Conservation (phyloP, 1,139 yeast species). For the Geotrichum klebahnii region DNA sequence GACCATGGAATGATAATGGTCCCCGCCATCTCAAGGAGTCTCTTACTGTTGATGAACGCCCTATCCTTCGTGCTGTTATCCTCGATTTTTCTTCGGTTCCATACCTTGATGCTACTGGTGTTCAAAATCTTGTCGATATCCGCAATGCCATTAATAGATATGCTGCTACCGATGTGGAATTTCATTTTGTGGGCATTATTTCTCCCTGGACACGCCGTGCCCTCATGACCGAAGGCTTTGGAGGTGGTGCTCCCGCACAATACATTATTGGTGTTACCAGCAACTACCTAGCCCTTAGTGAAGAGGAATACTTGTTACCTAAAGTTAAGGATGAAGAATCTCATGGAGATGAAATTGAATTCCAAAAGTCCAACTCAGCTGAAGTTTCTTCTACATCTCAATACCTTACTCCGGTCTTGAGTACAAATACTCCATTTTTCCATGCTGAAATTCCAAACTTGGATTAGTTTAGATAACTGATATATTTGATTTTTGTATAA, state of each 20-base stretch:
- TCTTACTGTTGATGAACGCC: constrained; percentile 42
- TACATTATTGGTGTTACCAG: constrained; percentile 5
- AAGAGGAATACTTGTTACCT: no score
- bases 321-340: neutral
- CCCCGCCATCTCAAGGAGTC: constrained; percentile 23
- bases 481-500: no score
- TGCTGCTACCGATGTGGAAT: constrained; percentile 80
- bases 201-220: constrained; percentile 86
- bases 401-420: constrained; percentile 66
- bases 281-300: neutral
- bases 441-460: constrained; percentile 84
- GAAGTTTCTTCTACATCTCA: no score
- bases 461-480: no score
- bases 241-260: constrained; percentile 1
- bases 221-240: constrained; percentile 12
- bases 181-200: constrained; percentile 80
- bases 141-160: constrained; percentile 67
- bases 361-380: constrained; percentile 36
- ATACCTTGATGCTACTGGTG: constrained; percentile 71
- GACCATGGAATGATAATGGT: constrained; percentile 71
- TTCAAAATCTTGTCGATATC: constrained; percentile 74
- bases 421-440: constrained; percentile 78
- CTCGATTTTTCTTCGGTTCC: constrained; percentile 78
- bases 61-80: constrained; percentile 65
- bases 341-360: neutral